A percentile compares a stretch with the other conserved stretches of the same genome.
Evolutionary conservation across 495 filamentous ascomycete species (phyloP).

Genomic region (Ramalina peruviana): DNA sequence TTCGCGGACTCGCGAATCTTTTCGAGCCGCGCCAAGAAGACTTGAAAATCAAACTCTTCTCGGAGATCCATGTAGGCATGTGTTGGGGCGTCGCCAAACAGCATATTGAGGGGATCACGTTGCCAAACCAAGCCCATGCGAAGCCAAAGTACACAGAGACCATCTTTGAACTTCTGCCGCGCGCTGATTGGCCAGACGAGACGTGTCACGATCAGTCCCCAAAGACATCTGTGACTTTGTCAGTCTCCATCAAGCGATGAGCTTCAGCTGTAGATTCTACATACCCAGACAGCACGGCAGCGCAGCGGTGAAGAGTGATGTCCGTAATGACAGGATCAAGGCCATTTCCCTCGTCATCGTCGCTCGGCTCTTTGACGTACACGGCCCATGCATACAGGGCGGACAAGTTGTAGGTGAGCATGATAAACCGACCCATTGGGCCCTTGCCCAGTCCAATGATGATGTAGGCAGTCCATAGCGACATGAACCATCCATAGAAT

Average conservation of each 20-base stretch:
- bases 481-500: slow-evolving; percentile 65
- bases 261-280: not conserved
- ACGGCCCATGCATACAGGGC: slow-evolving; percentile 89
- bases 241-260: not conserved
- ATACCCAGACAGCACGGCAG: slow-evolving; percentile 65
- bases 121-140: slow-evolving; percentile 95
- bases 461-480: slow-evolving; percentile 73
- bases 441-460: slow-evolving; percentile 74
- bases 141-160: slow-evolving; percentile 73
- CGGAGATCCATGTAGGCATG: slow-evolving; percentile 65
- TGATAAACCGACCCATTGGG: slow-evolving; percentile 80
- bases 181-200: slow-evolving; percentile 90
- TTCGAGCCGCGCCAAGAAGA: slow-evolving; percentile 51
- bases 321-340: slow-evolving; percentile 67
- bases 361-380: slow-evolving; percentile 53
- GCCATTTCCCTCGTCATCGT: slow-evolving; percentile 74
- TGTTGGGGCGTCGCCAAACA: slow-evolving; percentile 40
- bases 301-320: slow-evolving; percentile 80
- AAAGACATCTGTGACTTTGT: slow-evolving; percentile 40
- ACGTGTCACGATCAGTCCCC: slow-evolving; percentile 83
- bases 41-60: slow-evolving; percentile 60
- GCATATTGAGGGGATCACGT: slow-evolving; percentile 70
- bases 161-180: slow-evolving; percentile 70
- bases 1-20: slow-evolving; percentile 55
- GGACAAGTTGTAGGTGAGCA: slow-evolving; percentile 94